A percentile compares a stretch with the other conserved stretches of the same genome.
phyloP scores from a whole-genome alignment of 2,329 filamentous ascomycete species.

The Berkeleyomyces basicola region DNA sequence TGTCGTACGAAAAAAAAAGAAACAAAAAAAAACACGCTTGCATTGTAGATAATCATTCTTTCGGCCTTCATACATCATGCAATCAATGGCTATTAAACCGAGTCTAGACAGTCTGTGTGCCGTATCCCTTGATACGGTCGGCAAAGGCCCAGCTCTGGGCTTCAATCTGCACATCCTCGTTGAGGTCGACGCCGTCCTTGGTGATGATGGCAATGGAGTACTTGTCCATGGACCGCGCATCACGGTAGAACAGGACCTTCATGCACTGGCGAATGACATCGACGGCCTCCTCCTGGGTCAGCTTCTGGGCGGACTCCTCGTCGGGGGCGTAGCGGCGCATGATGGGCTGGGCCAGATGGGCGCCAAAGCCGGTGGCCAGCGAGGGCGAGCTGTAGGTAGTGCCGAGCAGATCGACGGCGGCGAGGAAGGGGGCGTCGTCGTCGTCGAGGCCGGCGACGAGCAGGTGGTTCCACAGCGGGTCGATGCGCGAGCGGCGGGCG shows the following conservation, averaged over 20 bases:
- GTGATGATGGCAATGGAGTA: constrained; percentile 88
- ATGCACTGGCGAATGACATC: constrained; percentile 78
- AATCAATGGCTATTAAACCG: not conserved
- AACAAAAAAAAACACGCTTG: constrained; percentile 10
- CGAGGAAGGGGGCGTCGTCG: constrained; percentile 69
- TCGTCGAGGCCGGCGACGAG: constrained; percentile 80
- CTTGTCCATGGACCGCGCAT: constrained; percentile 77
- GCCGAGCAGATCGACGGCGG: constrained; percentile 77
- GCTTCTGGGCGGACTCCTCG: constrained; percentile 54
- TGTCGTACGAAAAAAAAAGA: not conserved
- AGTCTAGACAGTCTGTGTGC: constrained; percentile 54
- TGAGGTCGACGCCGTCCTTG: constrained; percentile 72
- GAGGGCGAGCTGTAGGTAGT: constrained; percentile 81
- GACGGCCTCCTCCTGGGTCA: constrained; percentile 65
- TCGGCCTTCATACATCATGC: not conserved
- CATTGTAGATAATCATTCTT: constrained; percentile 7
- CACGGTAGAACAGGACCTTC: constrained; percentile 96
- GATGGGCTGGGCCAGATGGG: constrained; percentile 83
- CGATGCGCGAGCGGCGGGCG: constrained; percentile 83
- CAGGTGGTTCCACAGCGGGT: constrained; percentile 93
- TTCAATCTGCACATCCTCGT: constrained; percentile 76
- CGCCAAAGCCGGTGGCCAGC: constrained; percentile 83
- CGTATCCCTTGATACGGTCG: constrained; percentile 85
- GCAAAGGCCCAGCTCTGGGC: constrained; percentile 97
- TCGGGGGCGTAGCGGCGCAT: constrained; percentile 72